Evolutionary conservation across 805 yeast species (phyloP), one percentile per base, ranked within the genome.

Genomic region (Saccharomycopsis fermentans): DNA sequence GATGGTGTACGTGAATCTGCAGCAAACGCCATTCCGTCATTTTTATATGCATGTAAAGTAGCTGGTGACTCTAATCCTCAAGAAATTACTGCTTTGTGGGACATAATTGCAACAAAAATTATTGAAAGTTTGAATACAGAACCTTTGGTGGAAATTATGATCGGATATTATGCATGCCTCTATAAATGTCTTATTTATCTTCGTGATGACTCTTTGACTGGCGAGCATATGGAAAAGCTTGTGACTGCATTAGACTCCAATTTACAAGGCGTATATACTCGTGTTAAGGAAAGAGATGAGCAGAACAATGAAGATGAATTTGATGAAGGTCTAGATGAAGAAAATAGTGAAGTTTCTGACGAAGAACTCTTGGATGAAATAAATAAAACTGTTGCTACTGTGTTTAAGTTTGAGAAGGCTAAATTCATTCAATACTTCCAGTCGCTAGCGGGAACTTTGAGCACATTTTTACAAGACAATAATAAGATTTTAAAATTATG

Each of bases 1-100:
- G 97, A 90, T 70, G 96, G 95, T 40, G 98, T 92, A 5, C 82
- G 98, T 65, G 89, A 87, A 29, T 81, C 92, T n/a, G 90, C 96
- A 52, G 91, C 97, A 1, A 80, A 84, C 62, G 79, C 91, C 4
- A 82, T 91, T 66, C 90, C 97, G 1, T 82, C 90, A 3, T 74
- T 92, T 57, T 74, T 94, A 60, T 73, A 81, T 57, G 82, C 88
- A 63, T 77, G 85, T n/a, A 74, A 77, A 60, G 67, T 71, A 3
- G 79, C 79, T 2, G 75, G 79, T 26, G 80, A 78, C 51, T 68
- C 71, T 52, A 73, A 77, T 47, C 80, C 90, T 3, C 75, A 77
- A 11, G 84, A 83, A 63, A 81, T 90, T 1, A 70, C 82, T 53
- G 79, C 79, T 32, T 71, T 89, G 52, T 92, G 96, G 96, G 74